A percentile compares a stretch with the other conserved stretches of the same genome.
These are phyloP conservation scores for Acanthamoeba royreba DNA, from an alignment of 208 protist genomes.

Conservation along the genomic window DNA sequence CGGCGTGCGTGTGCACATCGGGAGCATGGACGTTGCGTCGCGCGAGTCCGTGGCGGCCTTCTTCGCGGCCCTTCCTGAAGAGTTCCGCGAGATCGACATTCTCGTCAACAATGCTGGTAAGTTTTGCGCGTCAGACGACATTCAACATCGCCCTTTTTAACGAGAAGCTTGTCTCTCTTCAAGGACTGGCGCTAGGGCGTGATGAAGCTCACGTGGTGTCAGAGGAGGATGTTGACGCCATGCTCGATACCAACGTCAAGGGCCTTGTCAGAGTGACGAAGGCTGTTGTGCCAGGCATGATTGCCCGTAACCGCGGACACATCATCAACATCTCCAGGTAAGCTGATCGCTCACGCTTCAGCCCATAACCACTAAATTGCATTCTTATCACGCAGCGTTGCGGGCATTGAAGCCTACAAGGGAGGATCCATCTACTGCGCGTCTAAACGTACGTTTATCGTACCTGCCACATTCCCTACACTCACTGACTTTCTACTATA, in stretches of 20 bases:
- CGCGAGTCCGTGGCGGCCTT: background rate
- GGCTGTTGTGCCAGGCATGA: constrained; percentile 12
- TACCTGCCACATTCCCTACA: background rate
- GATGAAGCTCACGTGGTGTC: background rate
- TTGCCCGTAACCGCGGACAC: background rate
- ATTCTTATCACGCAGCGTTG: background rate
- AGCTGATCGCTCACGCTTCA: too few relatives aligned
- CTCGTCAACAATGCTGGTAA: constrained; percentile 44
- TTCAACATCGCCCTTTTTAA: background rate
- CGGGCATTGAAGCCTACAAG: background rate
- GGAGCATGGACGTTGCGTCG: background rate
- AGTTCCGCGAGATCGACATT: background rate
- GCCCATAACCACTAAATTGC: background rate
- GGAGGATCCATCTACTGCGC: constrained; percentile 28
- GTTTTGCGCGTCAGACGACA: background rate
- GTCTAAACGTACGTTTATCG: background rate
- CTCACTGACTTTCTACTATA: too few relatives aligned
- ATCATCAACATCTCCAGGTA: constrained; percentile 48
- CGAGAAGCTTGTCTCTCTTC: background rate
- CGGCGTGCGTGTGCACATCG: background rate
- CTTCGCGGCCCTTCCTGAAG: background rate
- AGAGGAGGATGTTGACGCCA: background rate
- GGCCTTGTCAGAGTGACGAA: background rate
- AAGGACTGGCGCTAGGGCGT: background rate
- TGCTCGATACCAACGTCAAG: constrained; percentile 39